Conservation (phyloP, 768 basidiomycete genomes). For the Termitomyces eurrhizus region DNA sequence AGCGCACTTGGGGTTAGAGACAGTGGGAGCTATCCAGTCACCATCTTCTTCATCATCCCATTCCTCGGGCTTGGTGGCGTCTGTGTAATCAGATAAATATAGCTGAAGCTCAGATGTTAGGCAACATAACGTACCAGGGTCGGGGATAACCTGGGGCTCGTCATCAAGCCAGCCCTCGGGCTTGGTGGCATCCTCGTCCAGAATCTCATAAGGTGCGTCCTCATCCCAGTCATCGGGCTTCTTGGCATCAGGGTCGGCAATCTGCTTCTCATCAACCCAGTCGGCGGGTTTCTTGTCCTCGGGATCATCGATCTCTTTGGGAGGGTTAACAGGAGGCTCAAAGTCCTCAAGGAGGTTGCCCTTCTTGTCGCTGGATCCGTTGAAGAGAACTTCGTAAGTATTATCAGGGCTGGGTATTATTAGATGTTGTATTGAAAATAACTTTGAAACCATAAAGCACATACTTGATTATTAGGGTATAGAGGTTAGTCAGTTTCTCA, state of each 20-base stretch:
- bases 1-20: constrained; percentile 87
- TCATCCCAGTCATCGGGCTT: constrained; percentile 99
- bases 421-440: constrained; percentile 1
- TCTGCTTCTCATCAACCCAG: constrained; percentile 91
- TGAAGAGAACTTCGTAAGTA: constrained; percentile 88
- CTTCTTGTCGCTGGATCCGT: constrained; percentile 74
- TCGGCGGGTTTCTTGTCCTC: constrained; percentile 84
- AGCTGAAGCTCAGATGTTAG: neutral
- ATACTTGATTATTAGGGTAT: constrained; percentile 90
- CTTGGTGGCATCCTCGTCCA: constrained; percentile 81
- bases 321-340: constrained; percentile 87
- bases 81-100: constrained; percentile 27
- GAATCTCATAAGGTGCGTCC: constrained; percentile 89
- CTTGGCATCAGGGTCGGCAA: constrained; percentile 76
- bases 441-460: constrained; percentile 24
- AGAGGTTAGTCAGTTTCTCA: constrained; percentile 88
- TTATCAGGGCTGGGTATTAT: constrained; percentile 70
- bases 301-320: constrained; percentile 90
- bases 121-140: constrained; percentile 61
- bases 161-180: constrained; percentile 96
- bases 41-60: constrained; percentile 99
- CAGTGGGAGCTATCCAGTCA: constrained; percentile 91
- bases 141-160: constrained; percentile 75
- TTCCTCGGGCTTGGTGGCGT: constrained; percentile 94
- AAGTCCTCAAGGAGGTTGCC: constrained; percentile 94